Evolutionary conservation across 2,329 filamentous ascomycete genomes (phyloP), one percentile per base, ranked within the genome.

Genomic region (Knufia petricola): DNA sequence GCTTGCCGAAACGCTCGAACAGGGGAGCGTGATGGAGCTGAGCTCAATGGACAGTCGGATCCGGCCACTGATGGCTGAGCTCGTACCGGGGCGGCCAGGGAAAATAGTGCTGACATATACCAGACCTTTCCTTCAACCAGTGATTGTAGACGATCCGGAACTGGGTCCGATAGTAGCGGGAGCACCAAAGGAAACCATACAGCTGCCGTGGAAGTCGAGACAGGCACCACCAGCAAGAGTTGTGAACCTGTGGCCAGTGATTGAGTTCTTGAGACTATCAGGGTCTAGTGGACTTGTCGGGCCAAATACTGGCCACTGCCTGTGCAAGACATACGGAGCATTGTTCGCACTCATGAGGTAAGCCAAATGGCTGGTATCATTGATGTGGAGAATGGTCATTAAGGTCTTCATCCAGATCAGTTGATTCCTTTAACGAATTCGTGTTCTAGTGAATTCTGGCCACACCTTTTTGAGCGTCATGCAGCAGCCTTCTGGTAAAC

Each of bases 261-360:
- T 47, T 13, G 44, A 47, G 19, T 47, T 47, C 17, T 19, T 47
- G n/a, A 24, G 44, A 32, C 44, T 47, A 15, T 37, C 44, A 28
- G 44, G 44, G 13, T 47, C 44, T 38, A 39, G 44, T 39, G 44
- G 44, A 47, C 32, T 47, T 2, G 32, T 47, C 13, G 44, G 44
- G 7, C 44, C 44, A 3, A 47, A 47, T 39, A 47, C 32, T 38
- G 44, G 44, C 10, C 21, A 47, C 31, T 47, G 44, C 24, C 24
- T 47, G 19, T 47, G 44, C 44, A 47, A 47, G 24, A 47, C 44
- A 3, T 47, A 47, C 17, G 44, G 44, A 39, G 44, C 44, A 9
- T 30, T 47, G 34, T 47, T 47, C 23, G 31, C 44, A 26, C 36
- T 47, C 13, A 47, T 47, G 44, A 47, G 44, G 44, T 47, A 47